Conservation (phyloP, 208 protist species). For the Trypanosoma congolense region DNA sequence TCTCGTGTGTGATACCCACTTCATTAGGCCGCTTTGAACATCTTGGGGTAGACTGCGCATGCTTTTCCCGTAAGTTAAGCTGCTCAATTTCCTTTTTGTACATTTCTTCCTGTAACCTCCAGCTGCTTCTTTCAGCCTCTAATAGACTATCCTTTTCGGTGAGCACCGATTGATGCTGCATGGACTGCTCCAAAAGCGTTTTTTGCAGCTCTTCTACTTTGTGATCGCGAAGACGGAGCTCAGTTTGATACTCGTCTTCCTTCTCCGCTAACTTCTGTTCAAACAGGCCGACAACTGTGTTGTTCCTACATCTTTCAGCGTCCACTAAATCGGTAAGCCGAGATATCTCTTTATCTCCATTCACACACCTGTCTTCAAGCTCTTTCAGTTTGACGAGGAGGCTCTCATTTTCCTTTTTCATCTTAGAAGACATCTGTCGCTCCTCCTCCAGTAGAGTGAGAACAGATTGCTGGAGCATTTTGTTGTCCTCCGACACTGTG, state of each 20-base stretch:
- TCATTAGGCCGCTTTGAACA: constrained; percentile 8
- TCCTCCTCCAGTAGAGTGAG: constrained; percentile 13
- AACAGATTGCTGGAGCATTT: constrained; percentile 1
- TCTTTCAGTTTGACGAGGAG: constrained; percentile 13
- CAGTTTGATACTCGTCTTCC: constrained; percentile 7
- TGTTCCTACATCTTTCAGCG: constrained; percentile 8
- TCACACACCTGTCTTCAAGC: constrained; percentile 8
- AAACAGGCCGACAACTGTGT: constrained; percentile 5
- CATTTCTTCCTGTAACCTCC: constrained; percentile 9
- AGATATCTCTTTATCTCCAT: constrained; percentile 5
- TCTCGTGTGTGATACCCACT: neutral
- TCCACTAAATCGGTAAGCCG: constrained; percentile 16
- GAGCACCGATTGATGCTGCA: constrained; percentile 2
- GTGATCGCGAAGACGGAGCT: constrained; percentile 19
- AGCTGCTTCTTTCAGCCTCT: constrained; percentile 9
- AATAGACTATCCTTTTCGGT: constrained; percentile 10
- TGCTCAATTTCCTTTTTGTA: constrained; percentile 11
- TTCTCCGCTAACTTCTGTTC: constrained; percentile 12
- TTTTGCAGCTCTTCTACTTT: constrained; percentile 10
- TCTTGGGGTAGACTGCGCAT: neutral
- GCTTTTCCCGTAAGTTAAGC: constrained; percentile 1
- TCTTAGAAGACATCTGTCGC: constrained; percentile 1
- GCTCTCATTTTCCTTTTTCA: constrained; percentile 9
- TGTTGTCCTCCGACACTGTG: constrained; percentile 11
- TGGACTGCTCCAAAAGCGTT: constrained; percentile 4